Evolutionary conservation across 106 monocot species (phyloP).

Genomic region (Dioscorea zingiberensis): DNA sequence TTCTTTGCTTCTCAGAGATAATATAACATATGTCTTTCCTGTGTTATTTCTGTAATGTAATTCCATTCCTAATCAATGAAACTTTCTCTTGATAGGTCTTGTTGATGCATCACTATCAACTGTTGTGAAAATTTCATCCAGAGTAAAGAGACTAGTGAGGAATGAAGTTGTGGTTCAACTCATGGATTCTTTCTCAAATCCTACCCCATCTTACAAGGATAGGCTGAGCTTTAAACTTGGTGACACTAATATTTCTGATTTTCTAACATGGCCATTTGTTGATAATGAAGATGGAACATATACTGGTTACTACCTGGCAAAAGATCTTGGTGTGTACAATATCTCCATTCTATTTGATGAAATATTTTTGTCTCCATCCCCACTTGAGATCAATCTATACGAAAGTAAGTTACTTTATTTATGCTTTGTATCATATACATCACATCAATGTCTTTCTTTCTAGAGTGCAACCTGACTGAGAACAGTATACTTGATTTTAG

Average conservation of each 20-base stretch:
- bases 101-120: slow-evolving; percentile 43
- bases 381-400: slow-evolving; percentile 55
- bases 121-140: slow-evolving; percentile 28
- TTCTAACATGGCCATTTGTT: slow-evolving; percentile 36
- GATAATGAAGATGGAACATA: slow-evolving; percentile 58
- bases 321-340: slow-evolving; percentile 51
- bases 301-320: slow-evolving; percentile 50
- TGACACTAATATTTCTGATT: slow-evolving; percentile 29
- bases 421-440: background rate
- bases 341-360: slow-evolving; percentile 60
- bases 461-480: too few relatives aligned
- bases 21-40: too few relatives aligned
- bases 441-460: background rate
- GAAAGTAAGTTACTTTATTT: slow-evolving; percentile 42
- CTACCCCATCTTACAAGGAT: slow-evolving; percentile 28
- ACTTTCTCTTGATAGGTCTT: slow-evolving; percentile 30
- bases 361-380: slow-evolving; percentile 58
- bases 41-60: too few relatives aligned
- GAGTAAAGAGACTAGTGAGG: slow-evolving; percentile 28
- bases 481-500: too few relatives aligned
- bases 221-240: slow-evolving; percentile 45
- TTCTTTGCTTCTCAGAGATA: background rate
- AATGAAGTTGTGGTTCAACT: slow-evolving; percentile 66
- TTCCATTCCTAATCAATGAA: background rate
- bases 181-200: slow-evolving; percentile 58